A percentile compares a stretch with the other conserved stretches of the same genome.
Evolutionary conservation across 176 grass and related monocot genomes (phyloP).

Genomic region (barley (Hordeum vulgare)): DNA sequence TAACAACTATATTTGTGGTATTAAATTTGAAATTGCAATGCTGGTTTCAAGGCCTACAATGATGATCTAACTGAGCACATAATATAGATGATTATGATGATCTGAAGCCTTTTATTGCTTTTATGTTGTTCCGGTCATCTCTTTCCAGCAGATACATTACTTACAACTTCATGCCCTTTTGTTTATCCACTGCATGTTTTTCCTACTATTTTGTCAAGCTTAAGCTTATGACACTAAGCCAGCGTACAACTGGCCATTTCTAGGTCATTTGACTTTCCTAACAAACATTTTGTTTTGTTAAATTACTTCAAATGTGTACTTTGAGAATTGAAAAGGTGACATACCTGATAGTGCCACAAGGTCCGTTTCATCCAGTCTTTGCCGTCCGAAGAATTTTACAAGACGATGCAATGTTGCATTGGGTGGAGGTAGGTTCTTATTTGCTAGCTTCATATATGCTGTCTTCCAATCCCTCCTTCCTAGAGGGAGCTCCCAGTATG

Average conservation of each 20-base stretch:
- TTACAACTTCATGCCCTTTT: background rate
- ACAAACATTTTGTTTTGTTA: background rate
- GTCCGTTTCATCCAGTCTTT: slow-evolving; percentile 62
- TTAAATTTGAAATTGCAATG: background rate
- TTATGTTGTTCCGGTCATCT: background rate
- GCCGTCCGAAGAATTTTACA: slow-evolving; percentile 53
- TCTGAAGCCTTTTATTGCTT: background rate
- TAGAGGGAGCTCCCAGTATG: slow-evolving; percentile 75
- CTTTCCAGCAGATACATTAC: slow-evolving; percentile 7
- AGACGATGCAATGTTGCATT: slow-evolving; percentile 64
- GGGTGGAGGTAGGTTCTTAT: slow-evolving; percentile 78
- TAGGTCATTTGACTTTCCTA: background rate
- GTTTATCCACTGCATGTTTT: background rate
- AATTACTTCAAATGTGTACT: background rate
- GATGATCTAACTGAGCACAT: background rate
- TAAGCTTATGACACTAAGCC: slow-evolving; percentile 3
- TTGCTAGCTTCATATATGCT: slow-evolving; percentile 74
- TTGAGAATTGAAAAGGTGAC: background rate
- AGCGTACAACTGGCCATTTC: background rate
- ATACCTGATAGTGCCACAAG: slow-evolving; percentile 74
- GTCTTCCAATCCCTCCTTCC: slow-evolving; percentile 78
- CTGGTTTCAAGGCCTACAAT: background rate
- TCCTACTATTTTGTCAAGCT: slow-evolving; percentile 4
- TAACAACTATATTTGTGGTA: background rate
- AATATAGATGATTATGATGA: background rate